Base-by-base conservation (phyloP, 2,329 filamentous ascomycete species). In the Botryotinia calthae region DNA sequence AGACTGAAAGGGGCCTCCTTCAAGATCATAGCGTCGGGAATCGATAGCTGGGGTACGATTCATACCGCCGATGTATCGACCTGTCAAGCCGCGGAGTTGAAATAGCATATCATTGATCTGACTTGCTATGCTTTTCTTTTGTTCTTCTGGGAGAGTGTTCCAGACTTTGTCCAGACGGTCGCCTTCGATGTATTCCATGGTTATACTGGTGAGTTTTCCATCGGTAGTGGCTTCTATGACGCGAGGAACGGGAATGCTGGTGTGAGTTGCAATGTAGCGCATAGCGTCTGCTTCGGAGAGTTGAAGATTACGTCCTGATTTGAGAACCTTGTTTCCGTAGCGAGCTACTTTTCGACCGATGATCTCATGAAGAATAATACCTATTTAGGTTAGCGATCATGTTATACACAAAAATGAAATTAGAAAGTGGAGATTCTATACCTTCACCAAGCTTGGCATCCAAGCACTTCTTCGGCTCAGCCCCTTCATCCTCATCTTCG, bases 191-290 rank as follows among this genome's bases (percentile, higher is more conserved):
- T 61, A 74, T 25, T 75, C 74, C 73, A 75, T 74, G 10, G 69
- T 73, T 25, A 75, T 74, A 48, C 46, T 70, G 4, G 67, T 44
- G 18, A 66, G 31, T 59, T 44, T 51, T 25, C 68, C 62, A 5
- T 70, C 67, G 34, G 28, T 73, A n/a, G 28, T 54, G 16, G 48
- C 62, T n/a, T 73, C 54, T 74, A 84, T 79, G 1, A 86, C 79
- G 16, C 81, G 81, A 3, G 85, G 85, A 0, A 86, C 82, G 6
- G 85, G 84, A 34, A 87, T 81, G 2, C 79, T 79, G 7, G 84
- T 86, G 67, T 84, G 79, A 22, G 79, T 64, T 8, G 81, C 79
- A 64, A 86, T 74, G 66, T 82, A 85, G 37, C 79, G 75, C 79
- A 86, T 83, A 4, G 83, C 78, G 56, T 78, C 77, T 42, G 81